Evolutionary conservation across 345 rosid genomes (phyloP), one percentile per base, ranked within the genome.

Genomic region (Triadica sebifera): DNA sequence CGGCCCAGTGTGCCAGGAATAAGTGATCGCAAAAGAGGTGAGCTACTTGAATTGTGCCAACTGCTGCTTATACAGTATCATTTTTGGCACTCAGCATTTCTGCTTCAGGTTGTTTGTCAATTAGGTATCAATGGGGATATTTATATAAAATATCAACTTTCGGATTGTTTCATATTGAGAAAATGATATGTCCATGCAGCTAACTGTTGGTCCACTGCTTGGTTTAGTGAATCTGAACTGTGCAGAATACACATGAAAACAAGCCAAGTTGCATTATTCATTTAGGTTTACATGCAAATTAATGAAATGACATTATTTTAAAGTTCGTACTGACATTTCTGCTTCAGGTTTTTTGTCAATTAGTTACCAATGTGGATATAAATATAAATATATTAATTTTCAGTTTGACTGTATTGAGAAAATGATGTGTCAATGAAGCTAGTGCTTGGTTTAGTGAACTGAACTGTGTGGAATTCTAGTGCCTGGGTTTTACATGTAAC

Each of bases 11-110:
- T 89, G 67, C 89, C 87, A 6, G 81, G 85, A 71, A 89, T 83
- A 58, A 84, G 86, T 69, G 86, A 89, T 74, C 85, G 87, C 74
- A 83, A 83, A 75, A 84, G 87, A 74, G 99, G 99, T 95, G 77
- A 75, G 80, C 81, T 67, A 11, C 57, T 73, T 45, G 2, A 57
- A 17, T 41, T 60, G 64, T 29, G 63, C 53, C 12, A 65, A n/a
- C 38, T 58, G 81, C 58, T 59, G 61, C 69, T 71, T 61, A 46
- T 15, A 51, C 22, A 45, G 19, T 52, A 22, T 37, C 43, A 58
- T 76, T 68, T 70, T 66, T 12, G 58, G 64, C 57, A 39, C 62
- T 8, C 37, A n/a, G 17, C 39, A 0, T 22, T n/a, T 22, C 37
- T 39, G 34, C 29, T 55, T 71, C 41, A 49, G 67, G 20, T 58